Evolutionary conservation across 495 filamentous ascomycete genomes (phyloP).

Genomic region (Aspergillus campestris): DNA sequence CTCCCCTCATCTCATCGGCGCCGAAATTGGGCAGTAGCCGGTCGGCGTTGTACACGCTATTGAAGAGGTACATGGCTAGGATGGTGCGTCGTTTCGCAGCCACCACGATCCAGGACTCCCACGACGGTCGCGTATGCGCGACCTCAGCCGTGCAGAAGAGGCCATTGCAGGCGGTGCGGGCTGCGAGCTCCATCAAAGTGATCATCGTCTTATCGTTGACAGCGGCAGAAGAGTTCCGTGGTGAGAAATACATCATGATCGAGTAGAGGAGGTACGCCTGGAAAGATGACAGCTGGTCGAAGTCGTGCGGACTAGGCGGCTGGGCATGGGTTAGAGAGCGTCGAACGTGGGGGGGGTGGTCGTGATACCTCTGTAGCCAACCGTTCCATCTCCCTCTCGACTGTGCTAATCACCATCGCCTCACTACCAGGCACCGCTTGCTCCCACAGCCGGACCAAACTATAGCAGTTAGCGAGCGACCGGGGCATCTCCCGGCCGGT

Average conservation of each 20-base stretch:
- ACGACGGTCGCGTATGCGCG: slow-evolving; percentile 25
- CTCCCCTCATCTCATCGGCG: slow-evolving; percentile 26
- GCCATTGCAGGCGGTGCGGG: slow-evolving; percentile 27
- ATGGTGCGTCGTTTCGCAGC: slow-evolving; percentile 38
- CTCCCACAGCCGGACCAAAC: slow-evolving; percentile 36
- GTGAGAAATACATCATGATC: slow-evolving; percentile 34
- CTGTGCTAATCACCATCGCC: slow-evolving; percentile 17
- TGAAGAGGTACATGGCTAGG: slow-evolving; percentile 42
- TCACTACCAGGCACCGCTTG: slow-evolving; percentile 32
- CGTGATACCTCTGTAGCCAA: slow-evolving; percentile 12
- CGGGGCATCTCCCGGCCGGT: slow-evolving; percentile 5
- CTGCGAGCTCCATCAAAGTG: slow-evolving; percentile 40
- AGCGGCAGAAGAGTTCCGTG: slow-evolving; percentile 5
- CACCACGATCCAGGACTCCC: slow-evolving; percentile 44
- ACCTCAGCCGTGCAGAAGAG: slow-evolving; percentile 31
- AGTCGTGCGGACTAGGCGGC: slow-evolving; percentile 14
- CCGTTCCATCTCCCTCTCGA: slow-evolving; percentile 32
- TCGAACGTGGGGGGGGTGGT: too few species aligned
- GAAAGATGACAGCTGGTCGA: slow-evolving; percentile 30
- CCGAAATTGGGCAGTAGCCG: slow-evolving; percentile 33
- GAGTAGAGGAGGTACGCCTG: slow-evolving; percentile 43
- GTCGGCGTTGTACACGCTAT: slow-evolving; percentile 31
- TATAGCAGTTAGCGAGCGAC: slow-evolving; percentile 34
- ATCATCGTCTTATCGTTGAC: slow-evolving; percentile 30
- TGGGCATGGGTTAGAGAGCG: not conserved